Percentiles rank a stretch among this genome's conserved stretches.
These are phyloP conservation scores for Ogataea nakhonphanomensis DNA, from an alignment of 805 yeast genomes.

Conservation along the genomic window DNA sequence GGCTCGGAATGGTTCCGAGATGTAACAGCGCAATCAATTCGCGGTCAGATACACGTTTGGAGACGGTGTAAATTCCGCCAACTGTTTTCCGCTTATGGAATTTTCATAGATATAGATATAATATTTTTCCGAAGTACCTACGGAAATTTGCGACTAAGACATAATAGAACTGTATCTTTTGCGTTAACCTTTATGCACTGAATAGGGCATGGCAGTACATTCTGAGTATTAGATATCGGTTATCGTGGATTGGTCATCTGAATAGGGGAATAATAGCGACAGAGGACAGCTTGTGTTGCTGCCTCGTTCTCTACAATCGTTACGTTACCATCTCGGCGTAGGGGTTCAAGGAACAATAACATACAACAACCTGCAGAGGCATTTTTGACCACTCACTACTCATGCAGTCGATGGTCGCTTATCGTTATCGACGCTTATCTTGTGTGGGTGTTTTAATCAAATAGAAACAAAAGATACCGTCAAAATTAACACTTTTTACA, in stretches of 20 bases:
- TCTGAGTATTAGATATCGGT: no score
- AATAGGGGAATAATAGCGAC: no score
- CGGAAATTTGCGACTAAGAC: not conserved
- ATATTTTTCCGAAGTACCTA: not conserved
- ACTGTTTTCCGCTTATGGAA: slow-evolving; percentile 1
- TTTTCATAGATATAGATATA: not conserved
- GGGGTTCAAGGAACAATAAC: no score
- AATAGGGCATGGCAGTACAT: no score
- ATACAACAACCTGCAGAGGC: not conserved
- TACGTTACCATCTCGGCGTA: no score
- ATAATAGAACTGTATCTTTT: not conserved
- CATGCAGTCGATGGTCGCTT: not conserved
- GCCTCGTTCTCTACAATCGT: no score
- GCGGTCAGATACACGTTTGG: not conserved
- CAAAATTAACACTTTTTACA: no score
- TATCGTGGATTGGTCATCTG: no score
- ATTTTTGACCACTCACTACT: not conserved
- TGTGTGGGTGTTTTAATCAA: not conserved
- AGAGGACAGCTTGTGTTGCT: no score
- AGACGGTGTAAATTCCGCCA: not conserved
- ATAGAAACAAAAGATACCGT: not conserved
- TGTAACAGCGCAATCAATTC: not conserved
- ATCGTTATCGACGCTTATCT: not conserved
- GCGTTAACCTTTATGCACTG: not conserved
- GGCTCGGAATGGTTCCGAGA: not conserved